Percentiles rank a stretch among this genome's conserved stretches.
These are phyloP conservation scores for Serendipita sp. DNA, from an alignment of 768 basidiomycete species.

Conservation along the genomic window DNA sequence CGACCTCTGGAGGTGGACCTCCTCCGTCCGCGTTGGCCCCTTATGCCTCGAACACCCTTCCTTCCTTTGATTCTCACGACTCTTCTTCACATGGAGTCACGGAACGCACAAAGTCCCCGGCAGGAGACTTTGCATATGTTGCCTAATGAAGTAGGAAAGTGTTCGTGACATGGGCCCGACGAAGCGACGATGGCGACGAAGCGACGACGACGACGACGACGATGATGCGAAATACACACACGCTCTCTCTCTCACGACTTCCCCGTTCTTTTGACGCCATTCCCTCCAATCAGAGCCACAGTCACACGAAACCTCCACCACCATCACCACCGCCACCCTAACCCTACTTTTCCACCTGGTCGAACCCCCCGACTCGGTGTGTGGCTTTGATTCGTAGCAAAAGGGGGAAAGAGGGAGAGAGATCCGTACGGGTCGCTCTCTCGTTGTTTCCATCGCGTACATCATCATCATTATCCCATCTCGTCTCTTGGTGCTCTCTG, in stretches of 20 bases:
- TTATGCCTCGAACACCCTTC: neutral
- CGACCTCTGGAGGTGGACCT: neutral
- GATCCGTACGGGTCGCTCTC: too few species aligned
- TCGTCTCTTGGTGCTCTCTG: too few species aligned
- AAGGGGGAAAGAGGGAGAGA: too few species aligned
- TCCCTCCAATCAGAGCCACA: neutral
- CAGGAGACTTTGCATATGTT: slow-evolving; percentile 3
- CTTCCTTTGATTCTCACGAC: neutral
- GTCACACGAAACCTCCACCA: neutral
- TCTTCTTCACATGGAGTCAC: neutral
- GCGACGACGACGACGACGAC: neutral
- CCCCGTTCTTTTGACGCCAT: neutral
- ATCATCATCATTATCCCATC: too few species aligned
- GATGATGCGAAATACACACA: neutral
- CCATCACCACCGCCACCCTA: too few species aligned
- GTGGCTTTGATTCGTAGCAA: too few species aligned
- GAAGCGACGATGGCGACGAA: too few species aligned
- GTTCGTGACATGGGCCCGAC: too few species aligned
- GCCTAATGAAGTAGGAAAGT: neutral
- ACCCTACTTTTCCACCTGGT: too few species aligned
- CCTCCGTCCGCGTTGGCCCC: neutral
- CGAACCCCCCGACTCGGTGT: too few species aligned
- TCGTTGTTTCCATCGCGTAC: too few species aligned
- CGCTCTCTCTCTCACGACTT: neutral
- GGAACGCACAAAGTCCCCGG: slow-evolving; percentile 1